These are phyloP conservation scores for Puccinia polysora DNA, from an alignment of 1,284 basidiomycete genomes.

Conservation along the genomic window DNA sequence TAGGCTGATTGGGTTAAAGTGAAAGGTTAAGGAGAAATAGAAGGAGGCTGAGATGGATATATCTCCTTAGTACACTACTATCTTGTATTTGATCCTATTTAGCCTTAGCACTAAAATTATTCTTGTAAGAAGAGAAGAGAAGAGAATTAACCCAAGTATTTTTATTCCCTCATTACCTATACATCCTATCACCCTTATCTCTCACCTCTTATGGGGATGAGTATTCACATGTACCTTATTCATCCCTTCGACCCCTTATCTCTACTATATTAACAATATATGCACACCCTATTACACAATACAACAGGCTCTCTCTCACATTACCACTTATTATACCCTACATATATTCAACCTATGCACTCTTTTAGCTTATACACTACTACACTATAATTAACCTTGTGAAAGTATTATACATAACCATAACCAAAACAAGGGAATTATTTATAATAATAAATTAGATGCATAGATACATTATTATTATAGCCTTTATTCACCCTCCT, in stretches of 20 bases:
- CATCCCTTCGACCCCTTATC: slow-evolving; percentile 11
- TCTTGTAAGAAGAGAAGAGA: too few relatives aligned
- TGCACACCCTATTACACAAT: slow-evolving; percentile 1
- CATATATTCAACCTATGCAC: not conserved
- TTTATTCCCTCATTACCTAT: not conserved
- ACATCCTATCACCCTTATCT: slow-evolving; percentile 4
- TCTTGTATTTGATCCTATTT: too few relatives aligned
- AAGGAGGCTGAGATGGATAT: too few relatives aligned
- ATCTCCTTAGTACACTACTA: too few relatives aligned
- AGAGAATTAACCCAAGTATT: too few relatives aligned
- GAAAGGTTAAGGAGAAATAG: too few relatives aligned
- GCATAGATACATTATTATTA: not conserved
- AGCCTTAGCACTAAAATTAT: too few relatives aligned
- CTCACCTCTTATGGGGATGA: slow-evolving; percentile 7
- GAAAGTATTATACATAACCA: slow-evolving; percentile 7
- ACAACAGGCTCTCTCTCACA: not conserved
- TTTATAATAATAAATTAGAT: not conserved
- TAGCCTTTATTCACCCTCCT: not conserved
- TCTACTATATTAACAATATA: slow-evolving; percentile 7
- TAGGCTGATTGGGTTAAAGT: too few relatives aligned
- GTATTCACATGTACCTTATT: not conserved
- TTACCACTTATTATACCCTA: slow-evolving; percentile 8
- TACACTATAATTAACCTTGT: slow-evolving; percentile 6
- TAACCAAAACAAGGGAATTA: not conserved
- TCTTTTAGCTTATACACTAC: slow-evolving; percentile 10